Conservation (phyloP, 768 basidiomycete species). For the Lactarius hatsudake region DNA sequence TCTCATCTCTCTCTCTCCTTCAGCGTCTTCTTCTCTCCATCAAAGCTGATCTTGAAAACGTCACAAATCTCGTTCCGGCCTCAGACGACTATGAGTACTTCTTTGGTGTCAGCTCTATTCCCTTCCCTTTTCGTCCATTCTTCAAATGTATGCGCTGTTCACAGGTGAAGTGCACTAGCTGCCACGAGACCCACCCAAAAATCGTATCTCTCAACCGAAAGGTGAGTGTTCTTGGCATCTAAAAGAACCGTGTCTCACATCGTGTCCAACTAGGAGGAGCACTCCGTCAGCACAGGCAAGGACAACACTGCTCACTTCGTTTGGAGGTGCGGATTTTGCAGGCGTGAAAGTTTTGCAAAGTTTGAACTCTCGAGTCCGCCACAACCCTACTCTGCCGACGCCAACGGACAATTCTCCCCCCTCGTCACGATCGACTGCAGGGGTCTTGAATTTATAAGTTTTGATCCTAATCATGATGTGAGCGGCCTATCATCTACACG, state of each 20-base stretch:
- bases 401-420: slow-evolving; percentile 57
- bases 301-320: slow-evolving; percentile 73
- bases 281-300: slow-evolving; percentile 63
- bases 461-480: slow-evolving; percentile 61
- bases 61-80: slow-evolving; percentile 66
- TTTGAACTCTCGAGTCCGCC: slow-evolving; percentile 55
- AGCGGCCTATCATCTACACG: slow-evolving; percentile 23
- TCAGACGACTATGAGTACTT: slow-evolving; percentile 72
- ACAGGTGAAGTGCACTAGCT: slow-evolving; percentile 77
- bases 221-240: slow-evolving; percentile 38
- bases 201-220: slow-evolving; percentile 65
- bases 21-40: slow-evolving; percentile 65
- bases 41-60: slow-evolving; percentile 78
- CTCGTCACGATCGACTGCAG: slow-evolving; percentile 79
- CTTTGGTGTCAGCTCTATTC: slow-evolving; percentile 55
- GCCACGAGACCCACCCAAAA: slow-evolving; percentile 74
- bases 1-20: slow-evolving; percentile 21
- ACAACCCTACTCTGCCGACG: slow-evolving; percentile 58
- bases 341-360: slow-evolving; percentile 78
- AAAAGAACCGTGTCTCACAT: background rate
- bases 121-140: background rate
- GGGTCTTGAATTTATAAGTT: slow-evolving; percentile 77
- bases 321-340: slow-evolving; percentile 76
- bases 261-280: slow-evolving; percentile 53
- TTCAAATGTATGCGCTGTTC: slow-evolving; percentile 13